These are phyloP conservation scores for Chlamydomonas sphaeroides DNA, from an alignment of 139 green algal species.

Conservation along the genomic window DNA sequence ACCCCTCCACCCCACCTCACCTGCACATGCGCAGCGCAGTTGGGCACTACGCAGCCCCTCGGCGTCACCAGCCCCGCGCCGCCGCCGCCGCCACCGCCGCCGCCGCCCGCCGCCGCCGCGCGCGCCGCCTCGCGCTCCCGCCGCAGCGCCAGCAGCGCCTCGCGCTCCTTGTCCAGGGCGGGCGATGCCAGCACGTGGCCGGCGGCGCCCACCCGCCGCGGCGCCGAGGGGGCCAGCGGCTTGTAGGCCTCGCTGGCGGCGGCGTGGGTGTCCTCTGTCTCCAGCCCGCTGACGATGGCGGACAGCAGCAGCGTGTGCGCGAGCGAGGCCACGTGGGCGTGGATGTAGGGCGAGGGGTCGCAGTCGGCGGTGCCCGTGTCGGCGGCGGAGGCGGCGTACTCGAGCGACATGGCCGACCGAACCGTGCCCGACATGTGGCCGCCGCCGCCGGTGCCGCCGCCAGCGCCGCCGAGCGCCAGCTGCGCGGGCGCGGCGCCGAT, in stretches of 20 bases:
- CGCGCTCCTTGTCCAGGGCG: no score
- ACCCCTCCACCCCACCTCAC: neutral
- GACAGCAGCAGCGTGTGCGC: slow-evolving; percentile 29
- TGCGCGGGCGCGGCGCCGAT: no score
- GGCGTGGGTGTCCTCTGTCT: no score
- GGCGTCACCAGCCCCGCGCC: neutral
- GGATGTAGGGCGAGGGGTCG: neutral
- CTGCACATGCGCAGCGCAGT: slow-evolving; percentile 18
- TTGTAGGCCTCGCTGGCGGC: no score
- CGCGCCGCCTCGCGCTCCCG: no score
- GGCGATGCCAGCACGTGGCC: neutral
- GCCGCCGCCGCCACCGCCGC: neutral
- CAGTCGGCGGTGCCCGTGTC: neutral
- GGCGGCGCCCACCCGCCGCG: no score
- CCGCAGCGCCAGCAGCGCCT: no score
- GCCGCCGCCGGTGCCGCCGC: neutral
- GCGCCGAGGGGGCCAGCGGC: no score
- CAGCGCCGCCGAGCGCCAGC: neutral
- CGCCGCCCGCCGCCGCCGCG: neutral
- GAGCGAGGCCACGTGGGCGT: slow-evolving; percentile 18
- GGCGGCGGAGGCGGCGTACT: neutral
- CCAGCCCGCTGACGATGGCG: neutral
- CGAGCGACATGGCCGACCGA: neutral
- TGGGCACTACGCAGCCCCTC: slow-evolving; percentile 5
- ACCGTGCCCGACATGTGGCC: neutral